phyloP scores from a whole-genome alignment of 1,284 basidiomycete genomes.

The Pterula multifida region DNA sequence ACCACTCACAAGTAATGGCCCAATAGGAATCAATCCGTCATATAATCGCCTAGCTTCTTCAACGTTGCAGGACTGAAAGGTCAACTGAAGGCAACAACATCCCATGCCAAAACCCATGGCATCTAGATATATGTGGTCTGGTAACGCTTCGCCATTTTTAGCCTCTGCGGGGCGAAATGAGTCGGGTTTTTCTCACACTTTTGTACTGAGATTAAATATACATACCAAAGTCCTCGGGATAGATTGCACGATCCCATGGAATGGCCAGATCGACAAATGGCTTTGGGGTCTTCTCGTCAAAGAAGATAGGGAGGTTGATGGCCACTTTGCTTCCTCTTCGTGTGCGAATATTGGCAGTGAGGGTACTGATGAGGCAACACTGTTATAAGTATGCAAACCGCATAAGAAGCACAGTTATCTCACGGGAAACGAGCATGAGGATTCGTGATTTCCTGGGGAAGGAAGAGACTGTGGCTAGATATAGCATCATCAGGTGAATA shows the following conservation, averaged over 20 bases:
- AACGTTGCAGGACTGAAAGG: constrained; percentile 94
- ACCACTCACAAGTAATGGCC: constrained; percentile 76
- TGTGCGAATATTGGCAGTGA: constrained; percentile 91
- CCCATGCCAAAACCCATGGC: constrained; percentile 99
- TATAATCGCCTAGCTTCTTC: constrained; percentile 87
- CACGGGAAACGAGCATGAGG: constrained; percentile 96
- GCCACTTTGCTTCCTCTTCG: constrained; percentile 89
- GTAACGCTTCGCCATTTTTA: constrained; percentile 74
- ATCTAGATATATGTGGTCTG: constrained; percentile 95
- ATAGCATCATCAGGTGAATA: constrained; percentile 62
- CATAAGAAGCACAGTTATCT: constrained; percentile 25
- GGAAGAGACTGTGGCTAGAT: constrained; percentile 85
- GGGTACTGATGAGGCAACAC: constrained; percentile 45
- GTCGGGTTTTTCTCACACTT: not conserved
- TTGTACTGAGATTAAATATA: constrained; percentile 3
- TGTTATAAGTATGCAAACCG: too few relatives aligned
- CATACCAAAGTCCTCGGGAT: constrained; percentile 71
- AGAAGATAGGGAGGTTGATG: constrained; percentile 91
- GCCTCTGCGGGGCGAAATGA: constrained; percentile 46
- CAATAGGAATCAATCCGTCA: constrained; percentile 88
- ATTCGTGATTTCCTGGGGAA: constrained; percentile 94
- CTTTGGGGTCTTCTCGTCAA: constrained; percentile 77
- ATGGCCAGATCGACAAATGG: constrained; percentile 89
- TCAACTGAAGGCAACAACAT: constrained; percentile 95
- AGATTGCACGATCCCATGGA: constrained; percentile 72